Evolutionary conservation across 371 early-diverging fungal genomes (phyloP), one percentile per base, ranked within the genome.

Genomic region (Syncephalis plumigaleata): DNA sequence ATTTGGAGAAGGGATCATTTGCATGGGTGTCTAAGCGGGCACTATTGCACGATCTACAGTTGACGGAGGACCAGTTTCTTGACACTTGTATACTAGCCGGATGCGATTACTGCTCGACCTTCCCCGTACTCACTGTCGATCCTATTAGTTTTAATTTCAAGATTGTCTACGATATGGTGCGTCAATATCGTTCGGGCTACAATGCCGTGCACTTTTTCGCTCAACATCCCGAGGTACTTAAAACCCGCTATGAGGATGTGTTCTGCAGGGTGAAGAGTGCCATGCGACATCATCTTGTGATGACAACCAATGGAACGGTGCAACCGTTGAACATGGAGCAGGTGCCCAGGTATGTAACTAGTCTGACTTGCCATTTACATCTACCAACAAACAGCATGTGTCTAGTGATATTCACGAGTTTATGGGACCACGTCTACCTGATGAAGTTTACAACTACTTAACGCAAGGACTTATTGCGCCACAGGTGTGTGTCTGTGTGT

Each of bases 61-160:
- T 88, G 20, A 58, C 69, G 1, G 65, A 70, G 26, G 85, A 87
- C 17, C 89, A 84, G 47, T 77, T 87, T 49, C 51, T 87, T 44
- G 89, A 88, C 56, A 67, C 79, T 36, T 85, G 86, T 61, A 73
- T 88, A 39, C 58, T 88, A 42, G 81, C 84, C 8, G 89, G 89
- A 20, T 80, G 72, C 43, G 83, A 86, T 44, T 76, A 79, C 55
- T 74, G 75, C 50, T 66, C 69, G 21, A 79, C 77, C 2, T 84
- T 85, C 52, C 83, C 84, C 31, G 73, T 81, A 25, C 65, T 87
- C 47, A 60, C 60, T 40, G 65, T 60, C 27, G 64, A 67, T 5
- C 53, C 53, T 15, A 59, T 67, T 27, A 63, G 66, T 27, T 83
- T 77, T 44, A 69, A 73, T 0, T 77, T 80, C 57, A 75, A 75